Conservation (phyloP, 768 basidiomycete species). For the Grammothele lineata region DNA sequence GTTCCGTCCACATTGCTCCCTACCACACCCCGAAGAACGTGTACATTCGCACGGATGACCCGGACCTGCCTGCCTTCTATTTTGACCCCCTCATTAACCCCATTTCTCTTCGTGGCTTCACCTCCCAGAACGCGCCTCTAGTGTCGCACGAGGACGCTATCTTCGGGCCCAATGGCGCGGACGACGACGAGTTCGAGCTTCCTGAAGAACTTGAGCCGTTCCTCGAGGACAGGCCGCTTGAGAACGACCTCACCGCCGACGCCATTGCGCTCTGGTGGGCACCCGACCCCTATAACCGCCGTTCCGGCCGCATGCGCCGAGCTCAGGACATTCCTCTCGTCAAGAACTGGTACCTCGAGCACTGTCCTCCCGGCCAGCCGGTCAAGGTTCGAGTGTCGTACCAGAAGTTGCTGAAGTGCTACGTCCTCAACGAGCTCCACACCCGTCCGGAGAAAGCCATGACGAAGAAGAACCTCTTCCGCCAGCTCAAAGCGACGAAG, state of each 20-base stretch:
- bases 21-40: constrained; percentile 97
- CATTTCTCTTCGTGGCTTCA: constrained; percentile 84
- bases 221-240: constrained; percentile 70
- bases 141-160: constrained; percentile 89
- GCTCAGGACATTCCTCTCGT: constrained; percentile 95
- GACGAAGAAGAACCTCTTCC: constrained; percentile 97
- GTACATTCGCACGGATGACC: constrained; percentile 98
- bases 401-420: constrained; percentile 95
- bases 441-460: constrained; percentile 90
- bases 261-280: constrained; percentile 99
- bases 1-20: constrained; percentile 86
- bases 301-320: constrained; percentile 88
- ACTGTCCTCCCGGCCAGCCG: constrained; percentile 92
- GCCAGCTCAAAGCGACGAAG: constrained; percentile 95
- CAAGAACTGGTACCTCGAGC: constrained; percentile 98
- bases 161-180: constrained; percentile 82
- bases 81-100: constrained; percentile 99
- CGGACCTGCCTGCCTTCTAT: constrained; percentile 98
- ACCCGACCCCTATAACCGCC: constrained; percentile 90
- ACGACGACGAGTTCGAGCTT: constrained; percentile 85
- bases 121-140: constrained; percentile 76
- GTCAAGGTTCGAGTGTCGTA: constrained; percentile 99
- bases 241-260: constrained; percentile 91
- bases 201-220: constrained; percentile 78
- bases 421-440: constrained; percentile 90